Evolutionary conservation across 1,284 basidiomycete species (phyloP).

Genomic region (Rhodotorula sp.): DNA sequence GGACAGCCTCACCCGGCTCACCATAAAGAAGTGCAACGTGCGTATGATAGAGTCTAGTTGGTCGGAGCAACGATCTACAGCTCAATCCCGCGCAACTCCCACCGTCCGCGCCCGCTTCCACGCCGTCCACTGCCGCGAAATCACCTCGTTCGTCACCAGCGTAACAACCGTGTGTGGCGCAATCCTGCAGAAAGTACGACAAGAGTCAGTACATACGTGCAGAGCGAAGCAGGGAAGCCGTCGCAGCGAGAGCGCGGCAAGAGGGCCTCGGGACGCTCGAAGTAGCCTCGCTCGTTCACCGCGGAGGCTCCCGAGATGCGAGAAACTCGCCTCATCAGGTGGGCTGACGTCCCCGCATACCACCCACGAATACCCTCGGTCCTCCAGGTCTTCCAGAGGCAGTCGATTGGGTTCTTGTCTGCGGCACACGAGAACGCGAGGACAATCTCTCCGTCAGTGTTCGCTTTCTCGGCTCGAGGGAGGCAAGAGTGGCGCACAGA

Average conservation of each 20-base stretch:
- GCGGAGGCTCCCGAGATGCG: too few species aligned
- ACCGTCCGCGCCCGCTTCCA: constrained; percentile 16
- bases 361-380: constrained; percentile 84
- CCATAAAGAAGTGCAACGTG: too few species aligned
- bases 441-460: background rate
- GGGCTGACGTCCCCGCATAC: constrained; percentile 93
- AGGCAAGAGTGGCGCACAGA: constrained; percentile 61
- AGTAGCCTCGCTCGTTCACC: too few species aligned
- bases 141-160: constrained; percentile 43
- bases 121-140: constrained; percentile 34
- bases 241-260: background rate
- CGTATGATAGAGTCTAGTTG: too few species aligned
- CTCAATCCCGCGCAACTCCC: constrained; percentile 7
- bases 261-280: too few species aligned
- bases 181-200: too few species aligned
- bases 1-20: too few species aligned
- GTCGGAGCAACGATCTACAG: background rate
- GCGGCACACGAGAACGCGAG: background rate
- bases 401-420: constrained; percentile 77
- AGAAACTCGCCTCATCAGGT: constrained; percentile 65
- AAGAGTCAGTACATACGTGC: background rate
- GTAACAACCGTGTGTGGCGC: constrained; percentile 39
- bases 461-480: too few species aligned
- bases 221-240: too few species aligned
- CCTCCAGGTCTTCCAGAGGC: constrained; percentile 91